Conservation (phyloP, 108 stramenopile genomes). For the Pseudonitzschia delicatissima region DNA sequence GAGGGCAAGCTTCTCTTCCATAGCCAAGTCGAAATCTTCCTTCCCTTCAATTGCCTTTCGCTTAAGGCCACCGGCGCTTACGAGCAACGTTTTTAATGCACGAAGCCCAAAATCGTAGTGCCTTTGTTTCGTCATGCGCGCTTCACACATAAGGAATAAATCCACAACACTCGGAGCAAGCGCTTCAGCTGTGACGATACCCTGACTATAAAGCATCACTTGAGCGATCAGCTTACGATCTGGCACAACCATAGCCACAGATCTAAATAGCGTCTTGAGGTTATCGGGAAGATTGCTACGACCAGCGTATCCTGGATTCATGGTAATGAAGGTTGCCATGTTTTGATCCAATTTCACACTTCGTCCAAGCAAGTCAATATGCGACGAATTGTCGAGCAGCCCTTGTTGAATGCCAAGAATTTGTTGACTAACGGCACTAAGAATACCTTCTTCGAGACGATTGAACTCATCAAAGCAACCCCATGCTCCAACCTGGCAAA, state of each 20-base stretch:
- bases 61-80: constrained; percentile 99
- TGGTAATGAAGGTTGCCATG: constrained; percentile 98
- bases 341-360: constrained; percentile 81
- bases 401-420: constrained; percentile 95
- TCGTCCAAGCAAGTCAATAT: constrained; percentile 78
- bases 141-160: constrained; percentile 89
- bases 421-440: constrained; percentile 97
- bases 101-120: constrained; percentile 99
- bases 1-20: constrained; percentile 73
- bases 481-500: constrained; percentile 97
- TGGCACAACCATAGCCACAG: constrained; percentile 97
- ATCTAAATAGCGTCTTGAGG: constrained; percentile 95
- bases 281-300: constrained; percentile 98
- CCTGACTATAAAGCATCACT: constrained; percentile 99
- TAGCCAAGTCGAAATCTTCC: constrained; percentile 47
- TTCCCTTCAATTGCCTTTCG: constrained; percentile 75
- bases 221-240: constrained; percentile 96
- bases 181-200: constrained; percentile 93
- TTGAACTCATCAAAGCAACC: constrained; percentile 98
- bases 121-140: constrained; percentile 88
- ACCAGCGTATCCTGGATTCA: constrained; percentile 99
- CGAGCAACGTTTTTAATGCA: constrained; percentile 95
- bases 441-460: constrained; percentile 94
- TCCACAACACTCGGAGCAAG: constrained; percentile 90
- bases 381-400: constrained; percentile 58